These are phyloP conservation scores for Colletotrichum musicola DNA, from an alignment of 2,329 filamentous ascomycete genomes.

Conservation along the genomic window DNA sequence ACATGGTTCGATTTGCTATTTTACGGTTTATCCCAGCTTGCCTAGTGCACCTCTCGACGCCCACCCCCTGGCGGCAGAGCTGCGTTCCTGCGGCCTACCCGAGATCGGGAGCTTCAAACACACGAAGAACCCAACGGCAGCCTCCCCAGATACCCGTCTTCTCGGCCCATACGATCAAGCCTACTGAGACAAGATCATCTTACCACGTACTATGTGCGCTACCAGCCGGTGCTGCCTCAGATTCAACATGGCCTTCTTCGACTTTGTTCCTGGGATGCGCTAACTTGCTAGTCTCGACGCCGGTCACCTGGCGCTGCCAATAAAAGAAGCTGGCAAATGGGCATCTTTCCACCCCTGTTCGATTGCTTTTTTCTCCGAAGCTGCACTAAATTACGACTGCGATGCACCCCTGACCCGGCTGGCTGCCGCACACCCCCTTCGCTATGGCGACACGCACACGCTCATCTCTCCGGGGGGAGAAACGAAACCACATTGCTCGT, in stretches of 20 bases:
- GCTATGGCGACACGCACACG: slow-evolving; percentile 11
- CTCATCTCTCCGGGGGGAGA: slow-evolving; percentile 13
- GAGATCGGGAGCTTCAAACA: background rate
- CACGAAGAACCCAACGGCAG: background rate
- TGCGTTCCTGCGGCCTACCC: background rate
- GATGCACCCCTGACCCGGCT: slow-evolving; percentile 22
- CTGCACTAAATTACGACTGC: slow-evolving; percentile 6
- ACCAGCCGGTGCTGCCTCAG: slow-evolving; percentile 12
- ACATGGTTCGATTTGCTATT: slow-evolving; percentile 13
- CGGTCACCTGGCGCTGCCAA: slow-evolving; percentile 30
- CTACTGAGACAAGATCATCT: background rate
- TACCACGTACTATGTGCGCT: background rate
- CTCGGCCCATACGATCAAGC: background rate
- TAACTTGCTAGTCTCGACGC: slow-evolving; percentile 21
- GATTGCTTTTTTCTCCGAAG: slow-evolving; percentile 32
- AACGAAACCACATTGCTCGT: slow-evolving; percentile 1
- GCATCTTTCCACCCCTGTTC: slow-evolving; percentile 33
- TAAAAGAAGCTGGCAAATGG: slow-evolving; percentile 36
- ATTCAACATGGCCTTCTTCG: slow-evolving; percentile 24
- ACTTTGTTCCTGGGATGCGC: slow-evolving; percentile 25
- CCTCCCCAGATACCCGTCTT: background rate
- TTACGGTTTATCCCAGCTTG: slow-evolving; percentile 4
- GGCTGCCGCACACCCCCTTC: slow-evolving; percentile 4
- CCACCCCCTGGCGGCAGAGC: background rate
- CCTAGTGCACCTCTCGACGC: no score